phyloP scores from a whole-genome alignment of 225 moss, liverwort and hornwort genomes.

The Asterella californica region DNA sequence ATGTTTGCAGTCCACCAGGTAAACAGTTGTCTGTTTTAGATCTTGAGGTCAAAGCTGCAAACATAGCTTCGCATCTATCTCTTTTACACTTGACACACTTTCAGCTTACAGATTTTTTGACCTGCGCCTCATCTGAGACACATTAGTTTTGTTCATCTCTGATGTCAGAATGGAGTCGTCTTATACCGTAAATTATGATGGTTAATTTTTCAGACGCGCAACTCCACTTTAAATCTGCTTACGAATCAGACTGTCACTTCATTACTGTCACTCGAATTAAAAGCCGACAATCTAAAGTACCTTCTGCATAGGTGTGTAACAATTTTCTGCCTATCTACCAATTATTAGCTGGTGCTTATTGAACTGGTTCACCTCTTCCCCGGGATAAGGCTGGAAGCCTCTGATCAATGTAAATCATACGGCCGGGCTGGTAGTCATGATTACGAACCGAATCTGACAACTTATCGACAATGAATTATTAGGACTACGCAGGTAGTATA shows the following conservation, averaged over 20 bases:
- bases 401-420: neutral
- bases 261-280: conserved; percentile 4
- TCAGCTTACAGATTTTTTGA: too few relatives aligned
- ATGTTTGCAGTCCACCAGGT: conserved; percentile 16
- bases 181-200: neutral
- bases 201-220: neutral
- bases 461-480: neutral
- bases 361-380: neutral
- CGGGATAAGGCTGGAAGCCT: neutral
- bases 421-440: neutral
- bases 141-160: neutral
- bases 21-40: neutral
- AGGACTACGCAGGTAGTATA: neutral
- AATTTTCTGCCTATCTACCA: neutral
- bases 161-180: neutral
- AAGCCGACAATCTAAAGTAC: conserved; percentile 10
- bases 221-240: conserved; percentile 7
- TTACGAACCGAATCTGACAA: neutral
- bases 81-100: neutral
- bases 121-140: neutral
- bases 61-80: neutral
- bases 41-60: neutral
- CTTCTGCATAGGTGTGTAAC: conserved; percentile 7
- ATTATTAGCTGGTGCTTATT: neutral
- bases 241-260: conserved; percentile 12